Conservation (phyloP, 1,284 basidiomycete genomes). For the Boletus holoroseus region DNA sequence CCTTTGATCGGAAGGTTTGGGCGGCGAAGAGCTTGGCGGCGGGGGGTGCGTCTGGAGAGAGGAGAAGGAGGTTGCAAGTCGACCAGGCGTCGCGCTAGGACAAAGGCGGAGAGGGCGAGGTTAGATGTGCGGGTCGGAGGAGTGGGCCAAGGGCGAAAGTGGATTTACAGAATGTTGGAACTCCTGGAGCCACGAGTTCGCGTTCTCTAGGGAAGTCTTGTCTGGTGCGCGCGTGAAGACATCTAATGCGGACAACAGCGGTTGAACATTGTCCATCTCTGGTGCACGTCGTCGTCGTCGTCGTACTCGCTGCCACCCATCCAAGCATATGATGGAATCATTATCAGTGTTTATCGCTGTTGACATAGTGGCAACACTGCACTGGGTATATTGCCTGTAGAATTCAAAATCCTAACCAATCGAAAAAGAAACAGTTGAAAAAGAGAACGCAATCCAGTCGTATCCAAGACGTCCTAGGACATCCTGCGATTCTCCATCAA, state of each 20-base stretch:
- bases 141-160: slow-evolving; percentile 61
- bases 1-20: slow-evolving; percentile 95
- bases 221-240: slow-evolving; percentile 78
- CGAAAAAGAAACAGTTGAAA: slow-evolving; percentile 1
- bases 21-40: slow-evolving; percentile 92
- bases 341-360: slow-evolving; percentile 33
- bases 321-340: background rate
- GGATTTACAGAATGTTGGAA: slow-evolving; percentile 94
- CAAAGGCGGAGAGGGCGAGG: slow-evolving; percentile 42
- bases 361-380: slow-evolving; percentile 34
- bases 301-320: background rate
- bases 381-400: slow-evolving; percentile 38
- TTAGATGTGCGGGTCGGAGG: slow-evolving; percentile 56
- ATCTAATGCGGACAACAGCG: slow-evolving; percentile 65
- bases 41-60: slow-evolving; percentile 71
- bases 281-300: slow-evolving; percentile 14
- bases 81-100: slow-evolving; percentile 92
- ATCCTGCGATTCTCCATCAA: slow-evolving; percentile 33
- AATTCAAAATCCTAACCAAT: slow-evolving; percentile 29
- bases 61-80: slow-evolving; percentile 87
- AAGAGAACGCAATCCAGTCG: slow-evolving; percentile 27
- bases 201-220: slow-evolving; percentile 74
- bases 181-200: slow-evolving; percentile 90
- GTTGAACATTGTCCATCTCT: slow-evolving; percentile 62
- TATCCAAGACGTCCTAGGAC: slow-evolving; percentile 33